Percentiles rank a stretch among this genome's conserved stretches.
These are phyloP conservation scores for Zymoseptoria tritici DNA, from an alignment of 2,329 filamentous ascomycete species.

Conservation along the genomic window DNA sequence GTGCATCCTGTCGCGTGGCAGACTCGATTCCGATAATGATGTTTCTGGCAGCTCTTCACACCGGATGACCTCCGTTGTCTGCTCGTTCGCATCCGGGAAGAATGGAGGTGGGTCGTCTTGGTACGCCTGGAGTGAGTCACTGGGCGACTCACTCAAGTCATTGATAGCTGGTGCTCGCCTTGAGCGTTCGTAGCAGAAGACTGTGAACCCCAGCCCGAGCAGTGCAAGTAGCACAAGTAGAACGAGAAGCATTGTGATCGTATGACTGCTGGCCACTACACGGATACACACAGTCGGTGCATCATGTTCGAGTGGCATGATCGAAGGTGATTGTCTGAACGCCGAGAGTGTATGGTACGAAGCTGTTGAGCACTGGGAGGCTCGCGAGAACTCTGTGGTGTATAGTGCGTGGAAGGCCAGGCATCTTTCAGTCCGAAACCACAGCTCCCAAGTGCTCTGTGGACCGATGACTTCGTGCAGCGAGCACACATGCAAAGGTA, in stretches of 20 bases:
- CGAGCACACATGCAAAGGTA: neutral
- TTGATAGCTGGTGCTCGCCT: neutral
- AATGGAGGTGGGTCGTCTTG: neutral
- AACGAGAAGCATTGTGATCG: neutral
- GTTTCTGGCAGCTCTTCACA: neutral
- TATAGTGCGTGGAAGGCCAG: neutral
- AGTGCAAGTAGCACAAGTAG: neutral
- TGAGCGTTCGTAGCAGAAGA: neutral
- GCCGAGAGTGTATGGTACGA: neutral
- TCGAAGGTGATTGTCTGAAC: neutral
- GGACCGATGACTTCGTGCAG: neutral
- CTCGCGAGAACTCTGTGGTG: neutral
- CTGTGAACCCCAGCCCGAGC: neutral
- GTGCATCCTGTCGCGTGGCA: neutral
- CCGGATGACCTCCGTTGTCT: neutral
- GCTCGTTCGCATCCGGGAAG: neutral
- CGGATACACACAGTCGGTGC: neutral
- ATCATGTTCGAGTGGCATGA: neutral
- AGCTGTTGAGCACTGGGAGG: neutral
- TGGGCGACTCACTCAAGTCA: neutral
- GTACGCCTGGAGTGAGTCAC: neutral
- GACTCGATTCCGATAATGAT: neutral
- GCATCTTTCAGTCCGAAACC: neutral
- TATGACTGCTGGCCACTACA: neutral
- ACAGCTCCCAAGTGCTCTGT: neutral